These are phyloP conservation scores for Pseudogymnoascus pannorum DNA, from an alignment of 2,329 filamentous ascomycete genomes.

Conservation along the genomic window DNA sequence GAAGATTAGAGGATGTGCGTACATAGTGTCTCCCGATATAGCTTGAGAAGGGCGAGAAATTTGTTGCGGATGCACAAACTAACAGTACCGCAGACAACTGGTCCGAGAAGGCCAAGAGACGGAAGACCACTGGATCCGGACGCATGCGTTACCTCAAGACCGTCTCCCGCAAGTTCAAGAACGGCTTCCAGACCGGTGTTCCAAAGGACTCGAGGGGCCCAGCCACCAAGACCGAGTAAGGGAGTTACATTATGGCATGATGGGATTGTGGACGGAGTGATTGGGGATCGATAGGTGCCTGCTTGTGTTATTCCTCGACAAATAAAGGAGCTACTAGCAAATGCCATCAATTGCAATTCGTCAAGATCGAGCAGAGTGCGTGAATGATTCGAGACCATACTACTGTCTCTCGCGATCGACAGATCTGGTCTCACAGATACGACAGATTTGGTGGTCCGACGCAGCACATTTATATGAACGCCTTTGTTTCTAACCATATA, in stretches of 20 bases:
- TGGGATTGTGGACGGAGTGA: slow-evolving; percentile 23
- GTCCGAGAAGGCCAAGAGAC: slow-evolving; percentile 99
- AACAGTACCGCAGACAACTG: slow-evolving; percentile 74
- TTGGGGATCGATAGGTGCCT: slow-evolving; percentile 29
- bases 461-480: not conserved
- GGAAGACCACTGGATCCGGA: slow-evolving; percentile 97
- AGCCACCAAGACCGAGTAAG: slow-evolving; percentile 30
- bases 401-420: not conserved
- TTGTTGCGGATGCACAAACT: slow-evolving; percentile 23
- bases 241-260: slow-evolving; percentile 31
- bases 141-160: slow-evolving; percentile 93
- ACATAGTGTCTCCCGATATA: slow-evolving; percentile 14
- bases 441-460: not conserved
- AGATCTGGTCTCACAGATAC: slow-evolving; percentile 1
- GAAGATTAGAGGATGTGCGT: slow-evolving; percentile 98
- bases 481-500: not conserved
- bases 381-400: slow-evolving; percentile 4
- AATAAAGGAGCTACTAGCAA: slow-evolving; percentile 26
- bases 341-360: slow-evolving; percentile 27
- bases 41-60: slow-evolving; percentile 25
- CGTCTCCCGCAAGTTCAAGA: slow-evolving; percentile 89
- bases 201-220: slow-evolving; percentile 77
- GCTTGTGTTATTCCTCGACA: slow-evolving; percentile 25
- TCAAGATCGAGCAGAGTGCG: slow-evolving; percentile 1
- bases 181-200: slow-evolving; percentile 88